Percentiles rank a stretch among this genome's conserved stretches.
Evolutionary conservation across 768 basidiomycete species (phyloP).

Genomic region (Tylopilus vinaceipallidus): DNA sequence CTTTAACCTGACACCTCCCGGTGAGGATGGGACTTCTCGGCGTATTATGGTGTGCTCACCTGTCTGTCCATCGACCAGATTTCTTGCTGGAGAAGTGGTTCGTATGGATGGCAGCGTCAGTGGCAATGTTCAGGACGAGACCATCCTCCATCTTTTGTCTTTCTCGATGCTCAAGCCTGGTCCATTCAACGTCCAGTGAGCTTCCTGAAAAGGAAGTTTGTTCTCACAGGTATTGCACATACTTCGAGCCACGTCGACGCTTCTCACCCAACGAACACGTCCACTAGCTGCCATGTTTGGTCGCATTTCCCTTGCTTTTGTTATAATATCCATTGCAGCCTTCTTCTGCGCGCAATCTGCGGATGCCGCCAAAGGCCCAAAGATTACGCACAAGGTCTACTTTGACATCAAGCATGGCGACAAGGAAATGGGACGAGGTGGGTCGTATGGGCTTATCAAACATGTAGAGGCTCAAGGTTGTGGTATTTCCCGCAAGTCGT

Average conservation of each 20-base stretch:
- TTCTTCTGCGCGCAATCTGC: conserved; percentile 70
- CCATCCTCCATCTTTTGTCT: conserved; percentile 59
- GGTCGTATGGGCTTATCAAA: conserved; percentile 13
- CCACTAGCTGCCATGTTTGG: conserved; percentile 45
- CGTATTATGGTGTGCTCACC: conserved; percentile 42
- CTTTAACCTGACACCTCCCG: conserved; percentile 52
- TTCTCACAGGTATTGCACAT: conserved; percentile 19
- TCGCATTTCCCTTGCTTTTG: conserved; percentile 57
- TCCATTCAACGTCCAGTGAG: too few species aligned
- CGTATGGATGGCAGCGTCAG: conserved; percentile 32
- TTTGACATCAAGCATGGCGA: conserved; percentile 96
- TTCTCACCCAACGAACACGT: conserved; percentile 13
- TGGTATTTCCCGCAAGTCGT: conserved; percentile 47
- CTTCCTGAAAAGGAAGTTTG: conserved; percentile 21
- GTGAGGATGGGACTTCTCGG: neutral
- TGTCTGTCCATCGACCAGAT: conserved; percentile 75
- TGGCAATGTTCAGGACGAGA: conserved; percentile 70
- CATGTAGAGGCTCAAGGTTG: conserved; percentile 4
- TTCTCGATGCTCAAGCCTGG: neutral
- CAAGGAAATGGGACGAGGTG: conserved; percentile 78
- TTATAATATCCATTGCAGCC: conserved; percentile 61
- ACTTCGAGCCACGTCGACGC: conserved; percentile 21
- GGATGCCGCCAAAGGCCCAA: conserved; percentile 84
- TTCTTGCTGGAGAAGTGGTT: conserved; percentile 41
- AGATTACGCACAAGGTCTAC: conserved; percentile 89